Percentiles rank a stretch among this genome's conserved stretches.
Evolutionary conservation across 768 basidiomycete genomes (phyloP).

Genomic region (Boletus sp.): DNA sequence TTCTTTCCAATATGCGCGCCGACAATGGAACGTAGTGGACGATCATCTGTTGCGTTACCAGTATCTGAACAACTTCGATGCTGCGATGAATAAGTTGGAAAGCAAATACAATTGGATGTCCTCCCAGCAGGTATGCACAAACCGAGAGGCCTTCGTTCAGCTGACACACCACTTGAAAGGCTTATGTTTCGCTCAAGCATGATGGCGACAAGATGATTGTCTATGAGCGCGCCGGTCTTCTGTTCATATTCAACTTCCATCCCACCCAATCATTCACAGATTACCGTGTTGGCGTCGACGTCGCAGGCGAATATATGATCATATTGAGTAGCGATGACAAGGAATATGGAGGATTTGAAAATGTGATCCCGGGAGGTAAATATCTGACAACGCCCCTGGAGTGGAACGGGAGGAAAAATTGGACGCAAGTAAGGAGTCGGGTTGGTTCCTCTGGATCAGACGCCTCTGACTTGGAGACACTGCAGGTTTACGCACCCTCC

Average conservation of each 20-base stretch:
- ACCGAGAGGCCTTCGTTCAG: neutral
- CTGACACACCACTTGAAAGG: conserved; percentile 42
- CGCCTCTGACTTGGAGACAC: neutral
- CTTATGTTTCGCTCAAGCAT: conserved; percentile 92
- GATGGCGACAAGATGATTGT: conserved; percentile 92
- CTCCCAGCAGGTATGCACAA: conserved; percentile 60
- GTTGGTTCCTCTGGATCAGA: neutral
- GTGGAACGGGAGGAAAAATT: conserved; percentile 95
- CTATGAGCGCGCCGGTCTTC: conserved; percentile 88
- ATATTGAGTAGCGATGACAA: conserved; percentile 84
- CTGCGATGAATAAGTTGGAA: conserved; percentile 86
- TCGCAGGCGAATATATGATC: conserved; percentile 79
- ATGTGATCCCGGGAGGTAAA: conserved; percentile 59
- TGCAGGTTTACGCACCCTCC: conserved; percentile 32
- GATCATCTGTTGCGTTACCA: conserved; percentile 84
- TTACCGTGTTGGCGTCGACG: conserved; percentile 90
- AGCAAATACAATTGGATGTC: conserved; percentile 82
- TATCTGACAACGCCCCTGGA: conserved; percentile 82
- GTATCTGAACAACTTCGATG: conserved; percentile 93
- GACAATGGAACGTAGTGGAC: conserved; percentile 96
- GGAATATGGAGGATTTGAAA: conserved; percentile 86
- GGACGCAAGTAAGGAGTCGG: conserved; percentile 60
- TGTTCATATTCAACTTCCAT: conserved; percentile 99
- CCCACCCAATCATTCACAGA: conserved; percentile 87
- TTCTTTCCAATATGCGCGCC: conserved; percentile 95